Conservation (phyloP, 495 filamentous ascomycete genomes). For the Talaromyces adpressus region DNA sequence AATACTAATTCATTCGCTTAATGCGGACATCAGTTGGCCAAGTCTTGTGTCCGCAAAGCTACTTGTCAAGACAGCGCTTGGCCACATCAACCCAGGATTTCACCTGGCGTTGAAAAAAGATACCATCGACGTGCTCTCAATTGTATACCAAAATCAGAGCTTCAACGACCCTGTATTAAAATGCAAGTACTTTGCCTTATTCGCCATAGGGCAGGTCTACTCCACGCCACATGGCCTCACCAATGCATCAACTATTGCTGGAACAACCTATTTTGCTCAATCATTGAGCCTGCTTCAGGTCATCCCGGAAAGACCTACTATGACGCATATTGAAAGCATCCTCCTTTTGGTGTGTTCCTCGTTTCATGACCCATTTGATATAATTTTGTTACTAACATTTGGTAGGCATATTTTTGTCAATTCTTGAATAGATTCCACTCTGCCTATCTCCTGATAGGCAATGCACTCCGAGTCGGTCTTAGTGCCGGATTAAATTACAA, state of each 20-base stretch:
- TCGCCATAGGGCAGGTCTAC: constrained; percentile 39
- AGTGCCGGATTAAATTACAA: constrained; percentile 41
- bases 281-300: constrained; percentile 34
- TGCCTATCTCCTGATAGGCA: constrained; percentile 33
- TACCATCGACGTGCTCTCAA: constrained; percentile 35
- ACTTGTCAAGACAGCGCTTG: constrained; percentile 34
- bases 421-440: constrained; percentile 40
- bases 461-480: constrained; percentile 35
- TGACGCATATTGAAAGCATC: constrained; percentile 35
- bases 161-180: constrained; percentile 29
- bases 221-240: constrained; percentile 30
- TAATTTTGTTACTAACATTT: not conserved
- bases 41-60: constrained; percentile 33
- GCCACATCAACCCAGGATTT: constrained; percentile 33
- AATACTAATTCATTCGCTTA: constrained; percentile 25
- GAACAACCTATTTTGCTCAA: constrained; percentile 38
- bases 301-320: constrained; percentile 33
- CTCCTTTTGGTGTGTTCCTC: constrained; percentile 26
- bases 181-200: constrained; percentile 39
- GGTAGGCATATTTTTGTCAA: constrained; percentile 37
- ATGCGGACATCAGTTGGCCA: constrained; percentile 29
- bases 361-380: not conserved
- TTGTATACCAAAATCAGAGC: constrained; percentile 30
- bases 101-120: constrained; percentile 37
- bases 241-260: constrained; percentile 26